A percentile compares a stretch with the other conserved stretches of the same genome.
phyloP scores from a whole-genome alignment of 805 yeast species.

The Barnettozyma wickerhamii region DNA sequence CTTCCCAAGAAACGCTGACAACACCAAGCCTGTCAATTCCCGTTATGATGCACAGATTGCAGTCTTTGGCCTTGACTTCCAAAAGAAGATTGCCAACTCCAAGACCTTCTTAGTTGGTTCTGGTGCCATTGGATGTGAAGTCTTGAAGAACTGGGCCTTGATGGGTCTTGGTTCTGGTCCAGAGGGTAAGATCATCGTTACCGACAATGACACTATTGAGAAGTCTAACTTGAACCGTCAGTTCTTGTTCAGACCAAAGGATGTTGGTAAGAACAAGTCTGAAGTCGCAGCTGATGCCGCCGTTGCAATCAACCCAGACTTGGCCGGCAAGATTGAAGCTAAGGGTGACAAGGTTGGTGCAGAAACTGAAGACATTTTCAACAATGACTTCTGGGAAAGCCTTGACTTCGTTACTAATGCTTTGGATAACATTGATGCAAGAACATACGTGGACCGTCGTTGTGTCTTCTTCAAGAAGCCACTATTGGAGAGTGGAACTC shows the following conservation, averaged over 20 bases:
- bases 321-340: constrained; percentile 71
- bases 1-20: constrained; percentile 61
- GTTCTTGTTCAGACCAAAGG: constrained; percentile 89
- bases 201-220: constrained; percentile 95
- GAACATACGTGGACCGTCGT: constrained; percentile 96
- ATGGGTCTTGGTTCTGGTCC: constrained; percentile 94
- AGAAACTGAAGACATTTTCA: constrained; percentile 84
- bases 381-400: constrained; percentile 78
- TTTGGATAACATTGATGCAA: constrained; percentile 94
- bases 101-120: constrained; percentile 91
- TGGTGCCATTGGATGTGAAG: constrained; percentile 99
- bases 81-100: constrained; percentile 66
- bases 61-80: constrained; percentile 80
- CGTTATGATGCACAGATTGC: constrained; percentile 96
- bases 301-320: constrained; percentile 76
- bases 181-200: constrained; percentile 74
- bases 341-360: constrained; percentile 86
- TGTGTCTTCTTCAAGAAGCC: constrained; percentile 92
- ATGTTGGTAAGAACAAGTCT: constrained; percentile 88
- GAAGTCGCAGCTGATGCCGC: constrained; percentile 89
- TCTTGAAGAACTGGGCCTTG: constrained; percentile 97
- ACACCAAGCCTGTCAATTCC: constrained; percentile 69
- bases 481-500: constrained; percentile 91
- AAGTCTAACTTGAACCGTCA: constrained; percentile 95
- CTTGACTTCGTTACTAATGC: constrained; percentile 95